These are phyloP conservation scores for Amanita polypyramis DNA, from an alignment of 768 basidiomycete genomes.

Conservation along the genomic window DNA sequence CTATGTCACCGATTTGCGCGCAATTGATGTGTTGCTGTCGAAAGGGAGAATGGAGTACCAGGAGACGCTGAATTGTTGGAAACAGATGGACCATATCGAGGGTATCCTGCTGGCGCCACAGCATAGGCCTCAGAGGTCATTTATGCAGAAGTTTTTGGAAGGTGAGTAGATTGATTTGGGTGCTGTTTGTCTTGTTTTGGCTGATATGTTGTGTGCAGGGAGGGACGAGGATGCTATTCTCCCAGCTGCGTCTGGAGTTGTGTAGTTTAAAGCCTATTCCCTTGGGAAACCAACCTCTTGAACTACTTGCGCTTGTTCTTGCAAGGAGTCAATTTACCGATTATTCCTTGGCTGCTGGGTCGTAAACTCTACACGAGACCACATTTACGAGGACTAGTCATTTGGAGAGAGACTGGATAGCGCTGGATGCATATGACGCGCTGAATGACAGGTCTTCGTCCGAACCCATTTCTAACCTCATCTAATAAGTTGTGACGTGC, in stretches of 20 bases:
- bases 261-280: background rate
- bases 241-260: conserved; percentile 2
- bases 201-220: background rate
- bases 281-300: no score
- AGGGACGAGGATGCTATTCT: conserved; percentile 5
- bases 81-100: conserved; percentile 72
- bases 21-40: conserved; percentile 77
- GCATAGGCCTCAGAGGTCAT: conserved; percentile 39
- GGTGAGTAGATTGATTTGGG: conserved; percentile 34
- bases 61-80: conserved; percentile 93
- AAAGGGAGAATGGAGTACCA: conserved; percentile 86
- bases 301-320: no score
- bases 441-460: no score
- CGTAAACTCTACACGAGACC: no score
- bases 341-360: no score
- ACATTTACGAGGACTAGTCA: no score
- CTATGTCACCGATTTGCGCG: conserved; percentile 67
- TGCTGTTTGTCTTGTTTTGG: background rate
- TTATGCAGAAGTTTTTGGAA: conserved; percentile 79
- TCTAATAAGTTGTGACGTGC: no score
- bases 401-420: no score
- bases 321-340: no score
- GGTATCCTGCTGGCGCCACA: conserved; percentile 52
- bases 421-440: no score
- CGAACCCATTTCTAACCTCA: no score